Evolutionary conservation across 176 grass and related monocot species (phyloP), one percentile per base, ranked within the genome.

Genomic region (Avena insularis): DNA sequence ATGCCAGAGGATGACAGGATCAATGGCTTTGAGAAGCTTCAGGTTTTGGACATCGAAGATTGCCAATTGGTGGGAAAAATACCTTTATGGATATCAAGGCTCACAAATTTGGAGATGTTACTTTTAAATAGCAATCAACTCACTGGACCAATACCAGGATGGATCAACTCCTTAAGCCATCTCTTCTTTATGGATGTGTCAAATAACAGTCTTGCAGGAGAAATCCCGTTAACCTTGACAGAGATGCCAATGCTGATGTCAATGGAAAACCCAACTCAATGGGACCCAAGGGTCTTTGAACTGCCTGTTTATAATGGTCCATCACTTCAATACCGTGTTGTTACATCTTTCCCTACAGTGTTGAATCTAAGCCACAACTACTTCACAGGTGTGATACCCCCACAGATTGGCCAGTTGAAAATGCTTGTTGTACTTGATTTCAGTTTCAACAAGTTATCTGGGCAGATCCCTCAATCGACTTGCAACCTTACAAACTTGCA

Each of bases 11-110:
- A 80, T 47, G 68, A 50, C 0, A 58, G 0, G 0, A 3, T 84
- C 21, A 13, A 70, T 47, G 84, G 91, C 47, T 90, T 93, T 15
- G 1, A 71, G 82, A 87, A 77, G 49, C 43, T 92, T 17, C 86
- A 31, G 5, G 8, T 20, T 50, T 5, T 86, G 5, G 33, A 0
- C 2, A 45, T 86, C 0, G 0, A 0, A 9, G 0, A 1, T 0
- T 86, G 84, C 10, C 5, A 6, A 6, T 57, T 86, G 14, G 46
- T 0, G 0, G 90, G 86, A 0, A 48, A 82, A 14, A n/a, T 89
- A 51, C 90, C 90, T 7, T 3, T 43, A 43, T 92, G 90, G 86
- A 3, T 92, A 54, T 88, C 86, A 31, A 89, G 45, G 21, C 17
- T 92, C 2, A 8, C 0, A 55, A 82, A 89, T 2, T 23, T 91